A percentile compares a stretch with the other conserved stretches of the same genome.
Evolutionary conservation across 108 stramenopile species (phyloP).

Genomic region (Conticribra weissflogii): DNA sequence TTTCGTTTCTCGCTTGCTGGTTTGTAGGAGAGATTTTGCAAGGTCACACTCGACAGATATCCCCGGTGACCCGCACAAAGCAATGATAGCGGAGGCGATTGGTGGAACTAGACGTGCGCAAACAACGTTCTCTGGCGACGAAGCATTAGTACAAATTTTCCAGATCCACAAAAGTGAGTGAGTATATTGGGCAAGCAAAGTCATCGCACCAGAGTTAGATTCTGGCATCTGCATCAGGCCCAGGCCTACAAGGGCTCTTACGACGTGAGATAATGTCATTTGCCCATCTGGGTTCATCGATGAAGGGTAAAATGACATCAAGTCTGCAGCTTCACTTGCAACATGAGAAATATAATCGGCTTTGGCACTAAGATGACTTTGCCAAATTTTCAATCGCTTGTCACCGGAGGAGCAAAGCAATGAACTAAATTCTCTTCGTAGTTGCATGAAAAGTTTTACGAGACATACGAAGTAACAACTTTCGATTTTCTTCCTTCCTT

Average conservation of each 20-base stretch:
- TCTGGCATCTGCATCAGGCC: not conserved
- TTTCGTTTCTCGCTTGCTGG: constrained; percentile 2
- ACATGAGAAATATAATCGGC: constrained; percentile 50
- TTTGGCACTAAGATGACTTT: constrained; percentile 43
- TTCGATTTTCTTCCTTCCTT: constrained; percentile 13
- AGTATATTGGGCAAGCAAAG: constrained; percentile 32
- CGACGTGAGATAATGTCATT: constrained; percentile 35
- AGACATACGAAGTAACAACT: constrained; percentile 37
- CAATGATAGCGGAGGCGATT: constrained; percentile 58
- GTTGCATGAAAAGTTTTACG: constrained; percentile 22
- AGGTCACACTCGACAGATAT: constrained; percentile 13
- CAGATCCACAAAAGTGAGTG: constrained; percentile 67
- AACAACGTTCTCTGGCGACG: constrained; percentile 31
- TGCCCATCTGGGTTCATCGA: constrained; percentile 35
- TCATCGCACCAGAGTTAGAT: not conserved
- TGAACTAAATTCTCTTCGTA: constrained; percentile 15
- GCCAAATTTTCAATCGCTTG: constrained; percentile 46
- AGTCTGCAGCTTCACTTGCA: constrained; percentile 53
- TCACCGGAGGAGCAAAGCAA: constrained; percentile 37
- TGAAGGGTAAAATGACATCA: constrained; percentile 59
- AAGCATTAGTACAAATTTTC: constrained; percentile 45
- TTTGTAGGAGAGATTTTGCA: not conserved
- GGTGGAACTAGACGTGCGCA: constrained; percentile 52
- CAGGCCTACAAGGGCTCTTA: constrained; percentile 24
- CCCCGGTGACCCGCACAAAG: constrained; percentile 67